Evolutionary conservation across 1,139 yeast species (phyloP).

Genomic region (Citeromyces hawaiiensis): DNA sequence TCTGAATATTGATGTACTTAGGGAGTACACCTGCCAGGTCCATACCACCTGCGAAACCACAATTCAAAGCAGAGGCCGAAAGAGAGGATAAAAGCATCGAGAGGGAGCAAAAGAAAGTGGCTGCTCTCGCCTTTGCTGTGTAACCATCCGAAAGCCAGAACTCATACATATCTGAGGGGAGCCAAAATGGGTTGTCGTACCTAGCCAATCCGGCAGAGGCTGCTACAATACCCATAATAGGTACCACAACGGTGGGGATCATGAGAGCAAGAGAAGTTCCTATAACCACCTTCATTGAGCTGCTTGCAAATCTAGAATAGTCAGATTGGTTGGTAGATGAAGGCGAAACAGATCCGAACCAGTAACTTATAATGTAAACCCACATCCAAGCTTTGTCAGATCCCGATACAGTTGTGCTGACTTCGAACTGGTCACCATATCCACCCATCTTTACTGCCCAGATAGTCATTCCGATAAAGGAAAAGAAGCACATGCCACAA

Average conservation of each 20-base stretch:
- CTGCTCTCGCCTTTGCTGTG: constrained; percentile 15
- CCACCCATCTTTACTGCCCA: constrained; percentile 13
- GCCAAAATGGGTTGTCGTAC: constrained; percentile 7
- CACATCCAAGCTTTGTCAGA: constrained; percentile 12
- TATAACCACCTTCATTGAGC: constrained; percentile 7
- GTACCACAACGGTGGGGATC: constrained; percentile 12
- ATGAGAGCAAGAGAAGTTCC: constrained; percentile 11
- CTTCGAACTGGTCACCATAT: constrained; percentile 11
- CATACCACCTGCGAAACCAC: constrained; percentile 42
- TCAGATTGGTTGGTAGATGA: constrained; percentile 20
- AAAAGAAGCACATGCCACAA: constrained; percentile 6
- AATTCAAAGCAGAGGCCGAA: constrained; percentile 15
- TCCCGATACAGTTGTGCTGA: constrained; percentile 6
- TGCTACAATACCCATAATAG: constrained; percentile 12
- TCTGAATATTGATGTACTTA: constrained; percentile 18
- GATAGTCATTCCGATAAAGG: constrained; percentile 9
- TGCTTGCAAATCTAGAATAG: constrained; percentile 17
- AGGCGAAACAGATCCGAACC: constrained; percentile 15
- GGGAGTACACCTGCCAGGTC: constrained; percentile 19
- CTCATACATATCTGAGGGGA: constrained; percentile 9
- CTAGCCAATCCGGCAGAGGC: constrained; percentile 11
- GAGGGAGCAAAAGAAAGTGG: constrained; percentile 15
- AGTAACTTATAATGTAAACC: constrained; percentile 11
- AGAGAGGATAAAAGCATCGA: constrained; percentile 16
- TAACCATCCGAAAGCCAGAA: constrained; percentile 12